These are phyloP conservation scores for Malassezia psittaci DNA, from an alignment of 1,284 basidiomycete genomes.

Conservation along the genomic window DNA sequence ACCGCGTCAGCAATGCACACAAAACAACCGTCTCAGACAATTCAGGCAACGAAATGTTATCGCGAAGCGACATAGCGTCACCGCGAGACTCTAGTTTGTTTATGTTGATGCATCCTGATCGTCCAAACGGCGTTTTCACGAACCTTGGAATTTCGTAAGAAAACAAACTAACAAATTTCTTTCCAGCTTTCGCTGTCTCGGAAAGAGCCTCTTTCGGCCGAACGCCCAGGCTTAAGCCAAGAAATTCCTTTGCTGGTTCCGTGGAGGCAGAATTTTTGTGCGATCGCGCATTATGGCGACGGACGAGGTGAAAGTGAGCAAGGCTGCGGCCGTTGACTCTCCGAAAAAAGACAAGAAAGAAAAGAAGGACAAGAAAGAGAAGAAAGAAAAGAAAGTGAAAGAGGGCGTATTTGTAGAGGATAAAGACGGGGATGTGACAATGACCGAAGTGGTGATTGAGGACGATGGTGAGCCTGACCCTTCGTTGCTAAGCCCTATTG, in stretches of 20 bases:
- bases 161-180: too few relatives aligned
- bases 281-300: conserved; percentile 23
- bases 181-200: too few relatives aligned
- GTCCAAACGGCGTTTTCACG: neutral
- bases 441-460: conserved; percentile 20
- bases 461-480: conserved; percentile 21
- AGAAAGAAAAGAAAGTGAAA: conserved; percentile 23
- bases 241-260: too few relatives aligned
- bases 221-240: too few relatives aligned
- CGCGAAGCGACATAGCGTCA: conserved; percentile 33
- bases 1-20: conserved; percentile 2
- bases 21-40: neutral
- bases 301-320: conserved; percentile 15
- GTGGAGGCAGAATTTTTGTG: neutral
- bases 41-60: conserved; percentile 26
- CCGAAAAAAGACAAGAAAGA: conserved; percentile 23
- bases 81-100: conserved; percentile 43
- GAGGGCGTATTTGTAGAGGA: conserved; percentile 21
- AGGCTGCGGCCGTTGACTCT: conserved; percentile 21
- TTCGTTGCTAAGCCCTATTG: conserved; percentile 28
- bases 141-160: neutral
- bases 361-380: conserved; percentile 35
- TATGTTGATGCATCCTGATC: conserved; percentile 18
- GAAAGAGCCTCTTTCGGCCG: too few relatives aligned
- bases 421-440: conserved; percentile 21